Base-by-base conservation (phyloP, 2,329 filamentous ascomycete genomes). In the Neonectria ditissima region DNA sequence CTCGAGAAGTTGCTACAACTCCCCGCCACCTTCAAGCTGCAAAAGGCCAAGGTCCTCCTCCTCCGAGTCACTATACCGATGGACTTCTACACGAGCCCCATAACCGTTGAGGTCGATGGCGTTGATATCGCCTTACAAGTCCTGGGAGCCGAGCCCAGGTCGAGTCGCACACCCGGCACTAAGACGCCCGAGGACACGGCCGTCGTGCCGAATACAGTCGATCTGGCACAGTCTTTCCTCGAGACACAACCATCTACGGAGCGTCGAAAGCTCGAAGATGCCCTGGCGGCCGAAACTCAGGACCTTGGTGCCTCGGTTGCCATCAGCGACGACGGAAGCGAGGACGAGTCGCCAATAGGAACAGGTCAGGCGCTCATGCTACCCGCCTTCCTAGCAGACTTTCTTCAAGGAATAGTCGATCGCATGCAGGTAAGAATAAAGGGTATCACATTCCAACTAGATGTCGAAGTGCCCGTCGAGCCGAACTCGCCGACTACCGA, bases 1-100 rank as follows among this genome's bases (percentile, higher is more conserved):
- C 85, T 97, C 59, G 86, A 93, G 65, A 84, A 86, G 51, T 79
- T 95, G 20, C 83, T 97, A 5, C 87, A 91, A 71, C 87, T 97
- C 3, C 94, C 94, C 0, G 80, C 89, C 1, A 87, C 87, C 6
- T 87, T 96, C 74, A 84, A 87, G 65, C 82, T 97, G 13, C 86
- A 88, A 55, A 90, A 89, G 75, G 94, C 95, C 60, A 90, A 89
- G 68, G 88, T 97, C 55, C 81, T 91, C 3, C 83, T 91, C 7
- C 86, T 98, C 24, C 91, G 92, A 73, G 82, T 97, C 57, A 97
- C 91, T 8, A 86, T 98, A 54, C 93, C 95, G 13, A 90, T 96
- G 76, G 93, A 97, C 78, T 90, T 97, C 69, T 94, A 94, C 77
- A 91, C 89, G 56, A 94, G 91, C 70, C 90, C 93, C 28, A 97